phyloP scores from a whole-genome alignment of 2,329 filamentous ascomycete genomes.

The Nothophaeocryptopus gaeumannii region DNA sequence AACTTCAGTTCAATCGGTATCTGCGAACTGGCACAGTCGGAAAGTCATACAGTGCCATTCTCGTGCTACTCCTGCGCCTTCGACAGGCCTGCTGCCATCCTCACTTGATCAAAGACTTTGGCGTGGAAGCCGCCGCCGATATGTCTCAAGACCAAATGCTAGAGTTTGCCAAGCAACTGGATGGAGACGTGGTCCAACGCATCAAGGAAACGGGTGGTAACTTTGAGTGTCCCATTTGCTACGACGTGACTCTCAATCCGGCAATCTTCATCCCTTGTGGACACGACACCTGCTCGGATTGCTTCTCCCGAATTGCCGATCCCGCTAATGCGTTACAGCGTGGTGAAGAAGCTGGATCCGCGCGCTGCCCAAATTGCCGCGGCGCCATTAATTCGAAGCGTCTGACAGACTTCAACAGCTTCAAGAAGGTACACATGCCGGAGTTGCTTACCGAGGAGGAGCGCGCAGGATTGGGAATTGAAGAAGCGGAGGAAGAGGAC shows the following conservation, averaged over 20 bases:
- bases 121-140: conserved; percentile 49
- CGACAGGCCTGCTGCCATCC: conserved; percentile 79
- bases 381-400: conserved; percentile 63
- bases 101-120: conserved; percentile 66
- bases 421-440: conserved; percentile 69
- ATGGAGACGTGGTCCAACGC: conserved; percentile 60
- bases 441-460: conserved; percentile 43
- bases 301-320: conserved; percentile 67
- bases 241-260: conserved; percentile 71
- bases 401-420: conserved; percentile 70
- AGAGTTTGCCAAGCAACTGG: conserved; percentile 61
- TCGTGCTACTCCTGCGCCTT: conserved; percentile 76
- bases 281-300: conserved; percentile 74
- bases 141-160: conserved; percentile 56
- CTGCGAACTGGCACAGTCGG: conserved; percentile 65
- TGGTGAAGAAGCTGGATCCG: conserved; percentile 56
- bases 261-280: conserved; percentile 80
- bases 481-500: conserved; percentile 37
- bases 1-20: conserved; percentile 73
- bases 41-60: conserved; percentile 72
- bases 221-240: conserved; percentile 81
- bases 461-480: conserved; percentile 29
- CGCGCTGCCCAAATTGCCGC: conserved; percentile 76
- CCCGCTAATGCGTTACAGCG: conserved; percentile 56
- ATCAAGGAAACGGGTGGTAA: conserved; percentile 57